A percentile compares a stretch with the other conserved stretches of the same genome.
phyloP scores from a whole-genome alignment of 2,329 filamentous ascomycete genomes.

The Claviceps lovelessii region DNA sequence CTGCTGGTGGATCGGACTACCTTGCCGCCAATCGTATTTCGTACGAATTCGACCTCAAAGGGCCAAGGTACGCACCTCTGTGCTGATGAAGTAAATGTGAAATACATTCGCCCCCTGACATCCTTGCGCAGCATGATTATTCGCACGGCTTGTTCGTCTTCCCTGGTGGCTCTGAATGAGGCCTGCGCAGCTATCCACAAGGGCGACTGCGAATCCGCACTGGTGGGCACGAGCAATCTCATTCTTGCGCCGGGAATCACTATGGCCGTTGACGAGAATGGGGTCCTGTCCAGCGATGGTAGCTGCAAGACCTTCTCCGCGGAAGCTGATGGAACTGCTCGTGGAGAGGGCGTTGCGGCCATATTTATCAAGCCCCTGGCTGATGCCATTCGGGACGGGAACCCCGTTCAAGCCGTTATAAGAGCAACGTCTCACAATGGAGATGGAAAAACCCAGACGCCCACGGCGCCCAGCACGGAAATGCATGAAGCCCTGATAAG shows the following conservation, averaged over 20 bases:
- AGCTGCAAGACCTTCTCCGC: constrained; percentile 25
- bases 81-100: background rate
- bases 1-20: constrained; percentile 12
- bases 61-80: constrained; percentile 14
- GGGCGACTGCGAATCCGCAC: constrained; percentile 14
- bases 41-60: constrained; percentile 19
- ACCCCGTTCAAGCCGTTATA: constrained; percentile 28
- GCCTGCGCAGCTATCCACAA: constrained; percentile 17
- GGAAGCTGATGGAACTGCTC: constrained; percentile 33
- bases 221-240: constrained; percentile 19
- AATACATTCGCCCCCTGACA: background rate
- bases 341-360: constrained; percentile 32
- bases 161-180: constrained; percentile 21
- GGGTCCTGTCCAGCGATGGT: constrained; percentile 21
- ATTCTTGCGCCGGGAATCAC: constrained; percentile 15
- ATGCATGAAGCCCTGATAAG: constrained; percentile 21
- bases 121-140: constrained; percentile 12
- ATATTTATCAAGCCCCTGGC: constrained; percentile 32
- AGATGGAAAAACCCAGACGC: constrained; percentile 28
- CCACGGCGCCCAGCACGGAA: constrained; percentile 23
- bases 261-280: constrained; percentile 18
- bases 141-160: constrained; percentile 26
- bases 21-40: constrained; percentile 18
- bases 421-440: constrained; percentile 21
- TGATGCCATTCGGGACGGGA: constrained; percentile 31